phyloP scores from a whole-genome alignment of 306 rosid genomes.

The Cotoneaster glaucophyllus region DNA sequence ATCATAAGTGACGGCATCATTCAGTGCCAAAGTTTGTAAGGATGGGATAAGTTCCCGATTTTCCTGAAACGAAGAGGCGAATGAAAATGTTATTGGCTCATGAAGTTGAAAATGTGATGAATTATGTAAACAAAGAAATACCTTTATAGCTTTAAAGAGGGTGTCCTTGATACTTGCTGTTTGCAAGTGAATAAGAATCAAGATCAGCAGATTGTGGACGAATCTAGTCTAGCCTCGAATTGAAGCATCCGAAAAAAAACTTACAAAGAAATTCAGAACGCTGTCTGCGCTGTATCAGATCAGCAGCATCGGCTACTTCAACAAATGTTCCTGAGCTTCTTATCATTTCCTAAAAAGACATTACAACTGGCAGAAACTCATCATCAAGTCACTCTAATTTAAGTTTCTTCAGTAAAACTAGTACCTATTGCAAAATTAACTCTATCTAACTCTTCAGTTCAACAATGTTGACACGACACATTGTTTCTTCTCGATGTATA shows the following conservation, averaged over 20 bases:
- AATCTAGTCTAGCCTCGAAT: background rate
- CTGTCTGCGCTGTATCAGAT: constrained; percentile 78
- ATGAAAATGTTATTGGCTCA: background rate
- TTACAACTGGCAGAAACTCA: constrained; percentile 65
- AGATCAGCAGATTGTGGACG: constrained; percentile 12
- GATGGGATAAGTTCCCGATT: constrained; percentile 66
- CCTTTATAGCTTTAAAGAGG: constrained; percentile 60
- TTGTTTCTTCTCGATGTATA: background rate
- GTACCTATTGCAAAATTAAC: background rate
- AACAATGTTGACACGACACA: background rate
- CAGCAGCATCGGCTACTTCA: constrained; percentile 74
- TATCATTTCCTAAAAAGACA: constrained; percentile 60
- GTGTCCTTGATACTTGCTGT: constrained; percentile 72
- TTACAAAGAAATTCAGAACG: constrained; percentile 80
- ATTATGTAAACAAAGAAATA: constrained; percentile 9
- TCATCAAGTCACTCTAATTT: constrained; percentile 55
- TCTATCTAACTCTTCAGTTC: background rate
- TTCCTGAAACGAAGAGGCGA: constrained; percentile 43
- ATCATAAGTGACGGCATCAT: constrained; percentile 82
- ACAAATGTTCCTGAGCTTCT: constrained; percentile 49
- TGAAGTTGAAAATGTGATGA: background rate
- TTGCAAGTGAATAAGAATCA: constrained; percentile 17
- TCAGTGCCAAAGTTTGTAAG: constrained; percentile 63
- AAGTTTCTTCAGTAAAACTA: background rate
- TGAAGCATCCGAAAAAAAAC: constrained; percentile 11